phyloP scores from a whole-genome alignment of 352 stramenopile genomes.

The Pythium periplocum region DNA sequence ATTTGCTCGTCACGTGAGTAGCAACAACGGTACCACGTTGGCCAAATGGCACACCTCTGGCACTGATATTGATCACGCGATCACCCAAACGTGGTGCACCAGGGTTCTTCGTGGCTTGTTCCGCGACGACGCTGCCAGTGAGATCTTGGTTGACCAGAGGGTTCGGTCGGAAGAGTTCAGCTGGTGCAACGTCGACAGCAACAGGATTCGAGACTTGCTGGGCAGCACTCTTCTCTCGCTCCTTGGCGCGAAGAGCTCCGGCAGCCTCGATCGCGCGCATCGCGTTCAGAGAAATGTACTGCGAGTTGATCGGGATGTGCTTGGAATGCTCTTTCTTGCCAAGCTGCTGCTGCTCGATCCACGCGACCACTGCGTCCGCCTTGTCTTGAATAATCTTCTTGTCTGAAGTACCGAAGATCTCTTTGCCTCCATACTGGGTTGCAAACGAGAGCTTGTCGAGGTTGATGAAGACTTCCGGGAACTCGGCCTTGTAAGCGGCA shows the following conservation, averaged over 20 bases:
- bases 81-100: slow-evolving; percentile 91
- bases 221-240: slow-evolving; percentile 44
- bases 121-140: slow-evolving; percentile 59
- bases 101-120: slow-evolving; percentile 47
- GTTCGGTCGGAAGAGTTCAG: slow-evolving; percentile 71
- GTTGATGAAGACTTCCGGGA: slow-evolving; percentile 90
- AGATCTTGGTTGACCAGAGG: slow-evolving; percentile 76
- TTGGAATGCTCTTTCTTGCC: slow-evolving; percentile 84
- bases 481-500: slow-evolving; percentile 90
- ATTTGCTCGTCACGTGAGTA: slow-evolving; percentile 94
- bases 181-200: slow-evolving; percentile 30
- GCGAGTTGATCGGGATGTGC: slow-evolving; percentile 89
- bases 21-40: slow-evolving; percentile 96
- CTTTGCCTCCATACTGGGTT: slow-evolving; percentile 83
- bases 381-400: slow-evolving; percentile 54
- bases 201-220: slow-evolving; percentile 32
- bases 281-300: slow-evolving; percentile 90
- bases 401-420: slow-evolving; percentile 82
- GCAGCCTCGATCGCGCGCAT: slow-evolving; percentile 91
- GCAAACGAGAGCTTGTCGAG: slow-evolving; percentile 87
- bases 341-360: slow-evolving; percentile 90
- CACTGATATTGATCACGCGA: slow-evolving; percentile 97
- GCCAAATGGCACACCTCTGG: slow-evolving; percentile 94
- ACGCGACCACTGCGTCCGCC: slow-evolving; percentile 85
- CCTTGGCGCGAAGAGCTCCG: slow-evolving; percentile 53